Conservation (phyloP, 2,329 filamentous ascomycete genomes). For the Clonostachys chloroleuca region DNA sequence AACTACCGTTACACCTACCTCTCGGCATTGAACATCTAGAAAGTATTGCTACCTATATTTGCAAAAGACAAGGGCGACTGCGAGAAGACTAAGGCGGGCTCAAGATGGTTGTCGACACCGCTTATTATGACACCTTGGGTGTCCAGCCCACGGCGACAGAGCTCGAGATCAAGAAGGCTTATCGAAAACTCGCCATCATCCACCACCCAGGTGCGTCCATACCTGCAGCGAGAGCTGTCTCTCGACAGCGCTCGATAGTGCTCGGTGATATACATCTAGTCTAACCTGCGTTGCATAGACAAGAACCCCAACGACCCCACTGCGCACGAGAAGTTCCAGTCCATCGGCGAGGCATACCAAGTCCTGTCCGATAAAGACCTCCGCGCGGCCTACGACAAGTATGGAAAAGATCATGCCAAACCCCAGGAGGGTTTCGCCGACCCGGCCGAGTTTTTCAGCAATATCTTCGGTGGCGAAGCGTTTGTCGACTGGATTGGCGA, state of each 20-base stretch:
- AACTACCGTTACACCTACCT: not conserved
- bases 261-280: slow-evolving; percentile 4
- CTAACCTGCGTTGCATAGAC: slow-evolving; percentile 45
- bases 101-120: slow-evolving; percentile 81
- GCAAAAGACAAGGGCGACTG: too few species aligned
- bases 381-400: slow-evolving; percentile 91
- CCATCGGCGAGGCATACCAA: slow-evolving; percentile 70
- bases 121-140: slow-evolving; percentile 83
- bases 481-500: slow-evolving; percentile 97
- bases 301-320: slow-evolving; percentile 97
- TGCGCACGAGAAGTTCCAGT: slow-evolving; percentile 91
- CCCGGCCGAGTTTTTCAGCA: slow-evolving; percentile 94
- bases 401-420: slow-evolving; percentile 90
- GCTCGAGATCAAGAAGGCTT: slow-evolving; percentile 95
- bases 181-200: slow-evolving; percentile 89
- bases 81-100: slow-evolving; percentile 1
- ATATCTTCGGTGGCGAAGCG: slow-evolving; percentile 95
- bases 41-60: too few species aligned
- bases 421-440: slow-evolving; percentile 92
- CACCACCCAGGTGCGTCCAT: slow-evolving; percentile 72
- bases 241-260: too few species aligned
- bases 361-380: slow-evolving; percentile 85
- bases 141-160: slow-evolving; percentile 82
- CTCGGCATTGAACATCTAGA: too few species aligned
- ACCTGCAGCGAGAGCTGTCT: not conserved